These are phyloP conservation scores for Pestalotiopsis sp. DNA, from an alignment of 2,329 filamentous ascomycete genomes.

Conservation along the genomic window DNA sequence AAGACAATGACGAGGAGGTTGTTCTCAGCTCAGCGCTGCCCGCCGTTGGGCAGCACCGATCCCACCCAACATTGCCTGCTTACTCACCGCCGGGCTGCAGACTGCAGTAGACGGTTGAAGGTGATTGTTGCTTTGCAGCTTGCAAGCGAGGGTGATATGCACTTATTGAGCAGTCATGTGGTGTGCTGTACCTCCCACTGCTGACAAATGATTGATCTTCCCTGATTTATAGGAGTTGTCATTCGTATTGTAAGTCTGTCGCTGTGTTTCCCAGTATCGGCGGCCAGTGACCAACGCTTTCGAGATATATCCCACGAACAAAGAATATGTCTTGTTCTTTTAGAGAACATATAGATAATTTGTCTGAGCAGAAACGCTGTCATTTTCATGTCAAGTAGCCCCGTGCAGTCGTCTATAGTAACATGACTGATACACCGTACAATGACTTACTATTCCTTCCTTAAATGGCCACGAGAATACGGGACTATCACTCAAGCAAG, in stretches of 20 bases:
- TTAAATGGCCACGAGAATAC: no score
- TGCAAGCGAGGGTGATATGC: neutral
- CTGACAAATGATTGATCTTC: neutral
- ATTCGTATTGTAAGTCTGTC: neutral
- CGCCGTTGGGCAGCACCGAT: neutral
- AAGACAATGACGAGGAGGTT: neutral
- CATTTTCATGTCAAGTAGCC: no score
- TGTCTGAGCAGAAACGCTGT: no score
- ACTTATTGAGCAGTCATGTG: neutral
- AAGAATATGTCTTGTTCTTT: neutral
- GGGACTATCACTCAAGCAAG: no score
- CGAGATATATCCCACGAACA: neutral
- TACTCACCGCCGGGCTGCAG: neutral
- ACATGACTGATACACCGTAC: no score
- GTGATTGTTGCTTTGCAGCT: neutral
- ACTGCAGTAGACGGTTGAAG: neutral
- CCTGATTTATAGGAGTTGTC: neutral
- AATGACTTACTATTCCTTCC: no score
- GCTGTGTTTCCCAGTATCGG: no score
- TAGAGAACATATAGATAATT: neutral
- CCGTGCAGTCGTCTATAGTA: no score
- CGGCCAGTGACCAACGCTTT: no score
- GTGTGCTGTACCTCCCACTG: neutral
- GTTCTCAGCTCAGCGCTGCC: neutral
- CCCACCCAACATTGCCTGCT: neutral